phyloP scores from a whole-genome alignment of 2,329 filamentous ascomycete species.

The Cladophialophora psammophila region DNA sequence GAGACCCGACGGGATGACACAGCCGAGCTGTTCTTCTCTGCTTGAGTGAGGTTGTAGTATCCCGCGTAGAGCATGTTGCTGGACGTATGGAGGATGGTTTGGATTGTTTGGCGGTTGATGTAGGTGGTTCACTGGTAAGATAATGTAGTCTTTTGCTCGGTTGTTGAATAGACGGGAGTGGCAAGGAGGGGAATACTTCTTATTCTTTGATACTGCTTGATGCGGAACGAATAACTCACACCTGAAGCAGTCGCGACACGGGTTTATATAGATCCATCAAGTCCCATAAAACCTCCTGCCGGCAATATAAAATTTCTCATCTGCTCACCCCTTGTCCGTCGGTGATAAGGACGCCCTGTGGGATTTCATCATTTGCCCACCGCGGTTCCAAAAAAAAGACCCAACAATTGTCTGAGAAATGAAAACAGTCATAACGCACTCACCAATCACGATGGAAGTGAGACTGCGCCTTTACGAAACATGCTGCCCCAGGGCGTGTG shows the following conservation, averaged over 20 bases:
- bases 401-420: slow-evolving; percentile 18
- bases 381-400: neutral
- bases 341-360: neutral
- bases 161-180: neutral
- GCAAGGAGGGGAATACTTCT: slow-evolving; percentile 9
- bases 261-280: slow-evolving; percentile 30
- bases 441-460: slow-evolving; percentile 31
- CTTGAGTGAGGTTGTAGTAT: slow-evolving; percentile 36
- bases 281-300: neutral
- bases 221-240: slow-evolving; percentile 12
- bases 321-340: neutral
- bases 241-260: slow-evolving; percentile 3
- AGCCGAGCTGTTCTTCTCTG: slow-evolving; percentile 25
- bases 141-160: slow-evolving; percentile 11
- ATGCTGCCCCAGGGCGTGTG: slow-evolving; percentile 31
- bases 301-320: slow-evolving; percentile 15
- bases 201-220: slow-evolving; percentile 7
- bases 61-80: slow-evolving; percentile 37
- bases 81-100: slow-evolving; percentile 10
- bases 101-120: slow-evolving; percentile 11
- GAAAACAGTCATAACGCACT: slow-evolving; percentile 8
- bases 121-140: neutral
- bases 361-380: slow-evolving; percentile 1
- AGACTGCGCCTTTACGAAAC: slow-evolving; percentile 11
- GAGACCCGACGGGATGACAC: slow-evolving; percentile 31